Base-by-base conservation (phyloP, 139 green algal genomes). In the Dunaliella sp. region DNA sequence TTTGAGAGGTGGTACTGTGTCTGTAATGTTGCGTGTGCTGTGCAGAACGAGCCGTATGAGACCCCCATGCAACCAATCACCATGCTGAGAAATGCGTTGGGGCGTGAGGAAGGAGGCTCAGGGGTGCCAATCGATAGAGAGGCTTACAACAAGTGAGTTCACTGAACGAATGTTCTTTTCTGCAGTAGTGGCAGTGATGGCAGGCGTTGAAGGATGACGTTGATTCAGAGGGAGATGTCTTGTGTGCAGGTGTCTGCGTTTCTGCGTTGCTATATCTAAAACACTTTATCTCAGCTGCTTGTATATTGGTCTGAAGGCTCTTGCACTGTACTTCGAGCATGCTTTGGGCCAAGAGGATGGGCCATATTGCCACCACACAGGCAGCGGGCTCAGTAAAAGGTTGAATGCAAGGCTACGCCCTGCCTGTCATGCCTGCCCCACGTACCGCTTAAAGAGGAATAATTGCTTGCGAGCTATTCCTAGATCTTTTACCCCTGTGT, bases 1-100 rank as follows among this genome's bases (percentile, higher is more conserved):
- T n/a, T n/a, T n/a, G n/a, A n/a, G n/a, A n/a, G n/a, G n/a, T n/a
- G n/a, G n/a, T n/a, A n/a, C n/a, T n/a, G n/a, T n/a, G n/a, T n/a
- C n/a, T n/a, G n/a, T n/a, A n/a, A n/a, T n/a, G n/a, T n/a, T n/a
- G n/a, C n/a, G n/a, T n/a, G n/a, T n/a, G n/a, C n/a, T 73, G 36
- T 30, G 80, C 26, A 37, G 80, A 25, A 96, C 80, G 95, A 97
- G 82, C 82, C 91, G 28, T 94, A 91, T 75, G 97, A 99, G 92
- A 97, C 93, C 1, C 75, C 75, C 36, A 93, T 95, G 93, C 92
- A 97, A 91, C 97, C 97, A 22, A 99, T 99, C 90, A 99, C 97
- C 0, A 98, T 98, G 87, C 94, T 99, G 92, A 90, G 97, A 3
- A 99, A 99, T 87, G 90, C 96, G 36, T 85, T 99, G 57, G 97